A percentile compares a stretch with the other conserved stretches of the same genome.
These are phyloP conservation scores for Neoboletus brunneissimus DNA, from an alignment of 768 basidiomycete species.

Conservation along the genomic window DNA sequence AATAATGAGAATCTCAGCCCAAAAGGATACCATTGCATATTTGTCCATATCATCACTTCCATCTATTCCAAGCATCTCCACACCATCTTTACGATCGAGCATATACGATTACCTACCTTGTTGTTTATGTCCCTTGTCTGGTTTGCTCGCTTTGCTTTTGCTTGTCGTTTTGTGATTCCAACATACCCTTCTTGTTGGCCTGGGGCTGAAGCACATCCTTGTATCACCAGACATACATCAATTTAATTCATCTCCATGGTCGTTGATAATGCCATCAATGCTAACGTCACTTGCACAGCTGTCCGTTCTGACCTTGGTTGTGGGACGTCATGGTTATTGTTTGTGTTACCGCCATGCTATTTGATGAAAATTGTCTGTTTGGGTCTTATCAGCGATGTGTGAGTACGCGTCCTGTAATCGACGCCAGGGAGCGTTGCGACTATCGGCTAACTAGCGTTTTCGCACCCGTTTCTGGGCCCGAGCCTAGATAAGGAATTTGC, in stretches of 20 bases:
- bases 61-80: slow-evolving; percentile 33
- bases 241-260: slow-evolving; percentile 26
- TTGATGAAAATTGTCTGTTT: not conserved
- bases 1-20: slow-evolving; percentile 6
- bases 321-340: not conserved
- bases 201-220: slow-evolving; percentile 27
- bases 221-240: slow-evolving; percentile 34
- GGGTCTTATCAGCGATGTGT: not conserved
- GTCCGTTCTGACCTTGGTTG: not conserved
- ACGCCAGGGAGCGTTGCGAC: not conserved
- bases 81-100: slow-evolving; percentile 25
- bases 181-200: slow-evolving; percentile 25
- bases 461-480: not conserved
- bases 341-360: not conserved
- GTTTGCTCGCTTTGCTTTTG: slow-evolving; percentile 26
- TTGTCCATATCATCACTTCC: slow-evolving; percentile 34
- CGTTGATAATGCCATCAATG: slow-evolving; percentile 3
- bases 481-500: slow-evolving; percentile 8
- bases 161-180: slow-evolving; percentile 29
- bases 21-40: slow-evolving; percentile 31
- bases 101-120: slow-evolving; percentile 26
- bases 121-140: slow-evolving; percentile 27
- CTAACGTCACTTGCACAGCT: slow-evolving; percentile 8
- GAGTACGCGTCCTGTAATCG: not conserved
- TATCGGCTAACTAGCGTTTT: not conserved